Evolutionary conservation across 2,329 filamentous ascomycete species (phyloP).

Genomic region (Westerdykella ornata): DNA sequence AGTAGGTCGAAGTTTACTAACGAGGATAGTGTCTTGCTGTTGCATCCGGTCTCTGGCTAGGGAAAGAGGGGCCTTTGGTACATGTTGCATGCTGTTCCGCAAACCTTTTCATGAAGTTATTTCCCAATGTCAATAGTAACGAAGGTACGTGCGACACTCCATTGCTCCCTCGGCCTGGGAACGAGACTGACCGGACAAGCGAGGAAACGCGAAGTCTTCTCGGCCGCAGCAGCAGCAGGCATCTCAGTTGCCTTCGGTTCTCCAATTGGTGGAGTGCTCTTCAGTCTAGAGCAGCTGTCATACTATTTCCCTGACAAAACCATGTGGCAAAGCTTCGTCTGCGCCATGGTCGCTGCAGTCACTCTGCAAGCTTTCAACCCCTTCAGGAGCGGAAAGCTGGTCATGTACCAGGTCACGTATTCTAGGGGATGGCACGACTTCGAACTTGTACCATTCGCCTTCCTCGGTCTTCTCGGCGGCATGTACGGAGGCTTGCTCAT

Average conservation of each 20-base stretch:
- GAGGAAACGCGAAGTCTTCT: conserved; percentile 86
- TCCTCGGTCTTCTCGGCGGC: conserved; percentile 85
- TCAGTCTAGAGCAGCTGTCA: conserved; percentile 91
- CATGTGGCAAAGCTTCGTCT: conserved; percentile 99
- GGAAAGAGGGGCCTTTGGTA: conserved; percentile 90
- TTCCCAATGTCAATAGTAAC: conserved; percentile 72
- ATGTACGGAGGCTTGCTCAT: conserved; percentile 93
- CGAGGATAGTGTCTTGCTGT: conserved; percentile 71
- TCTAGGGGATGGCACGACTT: conserved; percentile 89
- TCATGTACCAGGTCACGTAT: conserved; percentile 93
- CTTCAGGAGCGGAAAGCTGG: conserved; percentile 89
- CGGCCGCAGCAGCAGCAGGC: conserved; percentile 82
- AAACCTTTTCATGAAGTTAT: conserved; percentile 87
- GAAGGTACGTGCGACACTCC: conserved; percentile 55
- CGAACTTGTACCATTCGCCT: conserved; percentile 78
- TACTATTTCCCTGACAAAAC: conserved; percentile 99
- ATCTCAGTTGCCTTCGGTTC: conserved; percentile 93
- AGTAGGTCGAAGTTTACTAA: conserved; percentile 21
- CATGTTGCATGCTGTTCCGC: conserved; percentile 97
- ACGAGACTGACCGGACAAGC: conserved; percentile 47
- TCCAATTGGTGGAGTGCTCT: conserved; percentile 88
- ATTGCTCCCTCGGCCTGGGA: too few species aligned
- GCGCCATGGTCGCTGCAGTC: conserved; percentile 96
- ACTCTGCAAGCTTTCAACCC: conserved; percentile 89
- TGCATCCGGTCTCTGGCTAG: conserved; percentile 90